A percentile compares a stretch with the other conserved stretches of the same genome.
These are phyloP conservation scores for Gentiana macrophylla DNA, from an alignment of 257 asterid genomes.

Conservation along the genomic window DNA sequence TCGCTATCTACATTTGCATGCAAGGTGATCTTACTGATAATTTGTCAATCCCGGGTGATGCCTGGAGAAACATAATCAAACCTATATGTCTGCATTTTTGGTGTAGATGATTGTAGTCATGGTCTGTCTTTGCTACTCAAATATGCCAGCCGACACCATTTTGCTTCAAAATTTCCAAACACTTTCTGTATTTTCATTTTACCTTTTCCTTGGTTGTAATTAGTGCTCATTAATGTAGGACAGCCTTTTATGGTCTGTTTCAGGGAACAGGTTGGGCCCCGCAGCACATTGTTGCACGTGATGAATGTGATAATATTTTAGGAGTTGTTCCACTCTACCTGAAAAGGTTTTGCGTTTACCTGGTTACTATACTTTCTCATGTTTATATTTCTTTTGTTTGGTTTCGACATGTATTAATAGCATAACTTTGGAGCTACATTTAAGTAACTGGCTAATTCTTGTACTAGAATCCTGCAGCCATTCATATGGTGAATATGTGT, in stretches of 20 bases:
- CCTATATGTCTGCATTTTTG: no score
- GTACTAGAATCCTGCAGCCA: conserved; percentile 55
- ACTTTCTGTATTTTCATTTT: background rate
- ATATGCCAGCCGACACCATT: background rate
- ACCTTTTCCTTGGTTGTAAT: conserved; percentile 4
- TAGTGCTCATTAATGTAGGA: conserved; percentile 14
- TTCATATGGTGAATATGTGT: conserved; percentile 96
- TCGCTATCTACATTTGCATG: no score
- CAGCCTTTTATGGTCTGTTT: conserved; percentile 15
- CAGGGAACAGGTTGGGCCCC: conserved; percentile 97
- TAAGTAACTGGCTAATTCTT: conserved; percentile 17
- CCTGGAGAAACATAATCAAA: no score
- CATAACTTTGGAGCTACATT: background rate
- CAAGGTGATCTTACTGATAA: no score
- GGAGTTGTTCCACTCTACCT: conserved; percentile 94
- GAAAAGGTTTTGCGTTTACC: conserved; percentile 51
- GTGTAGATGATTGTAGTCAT: no score
- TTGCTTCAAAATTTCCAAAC: background rate
- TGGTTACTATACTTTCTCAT: conserved; percentile 2
- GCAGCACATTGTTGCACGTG: conserved; percentile 75
- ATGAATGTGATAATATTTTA: conserved; percentile 45
- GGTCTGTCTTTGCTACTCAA: no score
- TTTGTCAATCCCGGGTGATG: no score
- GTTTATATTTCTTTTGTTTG: conserved; percentile 3
- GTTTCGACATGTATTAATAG: background rate